These are phyloP conservation scores for Emergomyces orientalis DNA, from an alignment of 2,329 filamentous ascomycete species.

Conservation along the genomic window DNA sequence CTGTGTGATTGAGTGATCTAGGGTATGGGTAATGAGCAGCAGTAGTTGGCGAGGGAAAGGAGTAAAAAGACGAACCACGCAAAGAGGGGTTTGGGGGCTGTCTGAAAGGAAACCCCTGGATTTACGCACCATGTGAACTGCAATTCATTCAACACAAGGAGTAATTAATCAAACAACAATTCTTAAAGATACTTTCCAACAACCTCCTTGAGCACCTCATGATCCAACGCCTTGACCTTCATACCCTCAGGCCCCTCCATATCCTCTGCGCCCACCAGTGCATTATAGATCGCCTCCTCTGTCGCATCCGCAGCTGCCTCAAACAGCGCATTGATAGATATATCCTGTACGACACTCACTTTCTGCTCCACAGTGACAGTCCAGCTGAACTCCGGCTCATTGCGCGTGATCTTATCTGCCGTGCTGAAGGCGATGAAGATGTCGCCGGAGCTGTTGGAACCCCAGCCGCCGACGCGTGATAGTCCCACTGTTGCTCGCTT, in stretches of 20 bases:
- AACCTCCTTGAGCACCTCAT: constrained; percentile 40
- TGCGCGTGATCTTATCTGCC: constrained; percentile 40
- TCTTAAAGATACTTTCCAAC: constrained; percentile 32
- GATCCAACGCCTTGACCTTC: constrained; percentile 43
- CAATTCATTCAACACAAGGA: neutral
- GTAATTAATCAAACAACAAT: neutral
- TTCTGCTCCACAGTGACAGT: constrained; percentile 33
- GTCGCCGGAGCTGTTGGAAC: constrained; percentile 54
- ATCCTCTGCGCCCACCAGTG: constrained; percentile 51
- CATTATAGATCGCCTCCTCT: constrained; percentile 59
- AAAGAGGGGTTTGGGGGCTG: no score
- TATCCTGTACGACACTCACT: constrained; percentile 47
- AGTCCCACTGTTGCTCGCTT: constrained; percentile 55
- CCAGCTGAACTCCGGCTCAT: constrained; percentile 18
- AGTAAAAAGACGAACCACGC: neutral
- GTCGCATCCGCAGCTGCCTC: constrained; percentile 54
- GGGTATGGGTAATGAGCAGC: neutral
- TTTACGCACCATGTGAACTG: no score
- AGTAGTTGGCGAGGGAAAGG: neutral
- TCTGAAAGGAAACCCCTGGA: no score
- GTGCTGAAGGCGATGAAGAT: constrained; percentile 61
- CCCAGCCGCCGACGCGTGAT: constrained; percentile 51
- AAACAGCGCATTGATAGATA: constrained; percentile 53
- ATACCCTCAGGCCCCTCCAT: constrained; percentile 47
- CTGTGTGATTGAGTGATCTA: neutral